Percentiles rank a stretch among this genome's conserved stretches.
Evolutionary conservation across 768 basidiomycete genomes (phyloP).

Genomic region (Leccinum pellstonianum): DNA sequence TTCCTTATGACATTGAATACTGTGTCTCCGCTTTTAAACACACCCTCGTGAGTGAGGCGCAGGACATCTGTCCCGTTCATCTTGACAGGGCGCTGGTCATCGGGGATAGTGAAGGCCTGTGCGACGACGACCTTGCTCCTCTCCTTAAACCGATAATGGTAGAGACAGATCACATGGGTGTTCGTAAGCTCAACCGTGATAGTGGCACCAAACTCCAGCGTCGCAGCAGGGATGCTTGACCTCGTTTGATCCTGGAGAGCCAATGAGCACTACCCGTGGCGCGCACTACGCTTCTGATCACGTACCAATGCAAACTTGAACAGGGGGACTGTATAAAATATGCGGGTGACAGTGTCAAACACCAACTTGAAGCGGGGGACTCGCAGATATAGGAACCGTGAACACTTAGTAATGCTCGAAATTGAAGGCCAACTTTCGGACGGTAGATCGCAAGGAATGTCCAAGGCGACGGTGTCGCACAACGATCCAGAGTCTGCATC

Average conservation of each 20-base stretch:
- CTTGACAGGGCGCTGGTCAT: neutral
- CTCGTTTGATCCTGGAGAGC: neutral
- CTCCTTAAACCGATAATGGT: neutral
- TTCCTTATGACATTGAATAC: neutral
- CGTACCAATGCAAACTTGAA: neutral
- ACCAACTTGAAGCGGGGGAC: neutral
- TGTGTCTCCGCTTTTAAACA: neutral
- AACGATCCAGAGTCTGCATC: no score
- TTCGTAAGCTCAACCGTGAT: neutral
- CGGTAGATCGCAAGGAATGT: no score
- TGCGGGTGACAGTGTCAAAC: neutral
- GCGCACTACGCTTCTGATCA: neutral
- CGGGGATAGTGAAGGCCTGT: neutral
- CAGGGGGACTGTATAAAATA: neutral
- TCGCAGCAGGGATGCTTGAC: neutral
- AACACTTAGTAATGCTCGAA: no score
- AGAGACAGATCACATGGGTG: neutral
- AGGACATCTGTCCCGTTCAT: neutral
- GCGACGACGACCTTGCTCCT: neutral
- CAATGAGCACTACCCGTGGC: neutral
- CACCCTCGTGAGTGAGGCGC: neutral
- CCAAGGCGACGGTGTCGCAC: no score
- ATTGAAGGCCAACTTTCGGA: no score
- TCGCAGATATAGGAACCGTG: neutral
- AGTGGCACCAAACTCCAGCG: no score